phyloP scores from a whole-genome alignment of 1,284 basidiomycete species.

The Ceratobasidium sp. region DNA sequence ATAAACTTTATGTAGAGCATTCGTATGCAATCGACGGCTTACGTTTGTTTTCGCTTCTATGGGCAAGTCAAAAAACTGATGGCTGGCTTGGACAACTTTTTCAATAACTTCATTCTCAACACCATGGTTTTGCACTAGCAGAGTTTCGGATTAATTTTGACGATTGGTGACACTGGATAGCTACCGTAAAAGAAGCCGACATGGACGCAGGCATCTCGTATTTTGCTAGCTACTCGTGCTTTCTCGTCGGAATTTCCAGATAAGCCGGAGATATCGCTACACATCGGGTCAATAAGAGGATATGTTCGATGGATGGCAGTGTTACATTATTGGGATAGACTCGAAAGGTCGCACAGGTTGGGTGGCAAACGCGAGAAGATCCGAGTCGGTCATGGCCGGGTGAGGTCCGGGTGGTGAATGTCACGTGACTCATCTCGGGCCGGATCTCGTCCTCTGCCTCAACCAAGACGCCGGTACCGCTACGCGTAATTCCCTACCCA shows the following conservation, averaged over 20 bases:
- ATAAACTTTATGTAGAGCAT: not conserved
- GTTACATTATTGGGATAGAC: slow-evolving; percentile 54
- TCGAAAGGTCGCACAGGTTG: slow-evolving; percentile 46
- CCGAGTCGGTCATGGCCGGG: slow-evolving; percentile 1
- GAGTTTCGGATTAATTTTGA: too few species aligned
- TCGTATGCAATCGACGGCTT: not conserved
- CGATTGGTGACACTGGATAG: not conserved
- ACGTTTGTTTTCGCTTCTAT: slow-evolving; percentile 72
- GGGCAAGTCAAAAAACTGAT: slow-evolving; percentile 77
- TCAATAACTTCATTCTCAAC: slow-evolving; percentile 68
- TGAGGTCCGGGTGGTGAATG: not conserved
- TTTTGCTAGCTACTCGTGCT: slow-evolving; percentile 67
- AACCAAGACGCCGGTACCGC: not conserved
- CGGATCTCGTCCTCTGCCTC: not conserved
- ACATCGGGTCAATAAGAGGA: slow-evolving; percentile 5
- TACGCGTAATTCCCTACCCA: not conserved
- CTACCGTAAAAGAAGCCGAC: slow-evolving; percentile 87
- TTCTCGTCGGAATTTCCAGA: slow-evolving; percentile 59
- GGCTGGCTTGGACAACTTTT: slow-evolving; percentile 64
- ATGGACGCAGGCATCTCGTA: slow-evolving; percentile 78
- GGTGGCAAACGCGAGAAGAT: slow-evolving; percentile 13
- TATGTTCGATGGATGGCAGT: not conserved
- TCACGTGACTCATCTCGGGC: slow-evolving; percentile 40
- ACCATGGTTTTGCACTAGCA: slow-evolving; percentile 77
- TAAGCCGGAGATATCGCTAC: slow-evolving; percentile 17